phyloP scores from a whole-genome alignment of 2,329 filamentous ascomycete genomes.

The Clarireedia monteithiana region DNA sequence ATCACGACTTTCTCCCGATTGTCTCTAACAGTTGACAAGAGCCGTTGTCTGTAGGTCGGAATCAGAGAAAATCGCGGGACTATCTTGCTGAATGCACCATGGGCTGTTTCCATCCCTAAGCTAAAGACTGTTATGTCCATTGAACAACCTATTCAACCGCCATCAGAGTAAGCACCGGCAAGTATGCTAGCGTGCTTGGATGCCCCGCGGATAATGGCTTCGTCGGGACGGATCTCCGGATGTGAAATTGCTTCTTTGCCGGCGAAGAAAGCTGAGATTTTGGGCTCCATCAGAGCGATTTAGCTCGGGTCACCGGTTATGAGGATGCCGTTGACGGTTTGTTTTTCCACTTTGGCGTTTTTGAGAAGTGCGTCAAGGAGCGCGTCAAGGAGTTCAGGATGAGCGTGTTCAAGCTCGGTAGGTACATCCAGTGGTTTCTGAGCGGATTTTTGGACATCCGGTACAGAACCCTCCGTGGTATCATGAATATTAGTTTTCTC shows the following conservation, averaged over 20 bases:
- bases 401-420: not conserved
- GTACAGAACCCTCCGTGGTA: not conserved
- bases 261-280: conserved; percentile 3
- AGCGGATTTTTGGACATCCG: not conserved
- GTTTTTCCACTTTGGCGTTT: conserved; percentile 5
- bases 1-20: conserved; percentile 54
- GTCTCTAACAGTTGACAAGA: conserved; percentile 50
- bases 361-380: conserved; percentile 8
- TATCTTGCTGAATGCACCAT: conserved; percentile 2
- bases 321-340: conserved; percentile 10
- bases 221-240: not conserved
- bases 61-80: conserved; percentile 8
- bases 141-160: not conserved
- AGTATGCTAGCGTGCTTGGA: conserved; percentile 1
- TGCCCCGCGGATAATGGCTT: conserved; percentile 1
- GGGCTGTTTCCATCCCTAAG: conserved; percentile 7
- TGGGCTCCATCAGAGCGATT: conserved; percentile 6
- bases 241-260: not conserved
- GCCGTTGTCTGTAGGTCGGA: not conserved
- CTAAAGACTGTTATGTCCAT: not conserved
- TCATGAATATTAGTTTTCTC: not conserved
- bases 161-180: not conserved
- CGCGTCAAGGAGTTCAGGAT: not conserved
- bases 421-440: not conserved
- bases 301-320: conserved; percentile 8